These are phyloP conservation scores for Solanum hybrid DNA, from an alignment of 305 asterid genomes.

Conservation along the genomic window DNA sequence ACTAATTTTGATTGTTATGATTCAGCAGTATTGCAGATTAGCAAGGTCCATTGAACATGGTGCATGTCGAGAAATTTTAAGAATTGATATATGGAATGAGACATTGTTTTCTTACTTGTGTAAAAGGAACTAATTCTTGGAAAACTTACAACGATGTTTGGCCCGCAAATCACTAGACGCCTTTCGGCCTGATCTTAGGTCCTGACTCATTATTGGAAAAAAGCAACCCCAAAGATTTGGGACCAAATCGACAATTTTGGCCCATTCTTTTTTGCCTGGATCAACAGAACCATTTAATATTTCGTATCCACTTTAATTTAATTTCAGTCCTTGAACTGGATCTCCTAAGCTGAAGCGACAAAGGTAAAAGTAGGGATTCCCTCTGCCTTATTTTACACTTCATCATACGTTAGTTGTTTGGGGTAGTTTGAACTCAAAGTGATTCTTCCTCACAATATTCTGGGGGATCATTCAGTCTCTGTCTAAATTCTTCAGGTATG, in stretches of 20 bases:
- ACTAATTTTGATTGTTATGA: background rate
- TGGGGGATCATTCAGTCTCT: background rate
- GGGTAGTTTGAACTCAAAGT: background rate
- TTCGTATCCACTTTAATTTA: background rate
- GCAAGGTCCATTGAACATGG: background rate
- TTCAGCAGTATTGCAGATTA: background rate
- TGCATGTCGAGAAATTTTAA: background rate
- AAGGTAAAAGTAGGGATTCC: background rate
- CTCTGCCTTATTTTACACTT: background rate
- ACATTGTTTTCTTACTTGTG: background rate
- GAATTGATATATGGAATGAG: background rate
- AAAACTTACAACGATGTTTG: background rate
- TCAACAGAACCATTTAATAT: background rate
- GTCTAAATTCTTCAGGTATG: background rate
- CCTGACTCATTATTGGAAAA: background rate
- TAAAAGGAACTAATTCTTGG: background rate
- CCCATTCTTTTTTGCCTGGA: background rate
- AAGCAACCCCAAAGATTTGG: background rate
- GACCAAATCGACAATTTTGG: background rate
- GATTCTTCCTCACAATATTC: background rate
- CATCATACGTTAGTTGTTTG: background rate
- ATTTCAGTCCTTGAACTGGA: slow-evolving; percentile 1
- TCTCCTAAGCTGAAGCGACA: background rate
- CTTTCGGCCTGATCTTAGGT: background rate
- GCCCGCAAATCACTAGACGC: background rate